Percentiles rank a stretch among this genome's conserved stretches.
Conservation (phyloP, 1,139 yeast genomes). For the Saccharomyces pastorianus region DNA sequence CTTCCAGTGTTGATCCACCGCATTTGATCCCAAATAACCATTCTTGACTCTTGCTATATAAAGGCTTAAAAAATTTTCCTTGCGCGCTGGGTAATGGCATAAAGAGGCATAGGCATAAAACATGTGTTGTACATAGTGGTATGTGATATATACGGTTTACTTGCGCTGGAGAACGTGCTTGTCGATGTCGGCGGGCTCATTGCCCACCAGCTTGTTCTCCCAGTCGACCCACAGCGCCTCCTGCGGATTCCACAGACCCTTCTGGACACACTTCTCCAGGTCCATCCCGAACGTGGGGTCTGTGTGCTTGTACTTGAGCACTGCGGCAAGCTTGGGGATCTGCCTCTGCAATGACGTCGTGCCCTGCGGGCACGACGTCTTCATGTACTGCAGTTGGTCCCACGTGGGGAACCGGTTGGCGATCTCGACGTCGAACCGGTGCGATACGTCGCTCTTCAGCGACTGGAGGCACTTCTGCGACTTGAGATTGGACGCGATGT, state of each 20-base stretch:
- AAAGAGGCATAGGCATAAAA: background rate
- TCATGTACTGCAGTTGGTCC: conserved; percentile 26
- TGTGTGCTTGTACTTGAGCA: conserved; percentile 15
- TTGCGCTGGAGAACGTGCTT: background rate
- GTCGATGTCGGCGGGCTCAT: conserved; percentile 10
- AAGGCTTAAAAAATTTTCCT: background rate
- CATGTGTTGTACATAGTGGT: background rate
- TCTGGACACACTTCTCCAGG: conserved; percentile 14
- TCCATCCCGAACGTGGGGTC: conserved; percentile 19
- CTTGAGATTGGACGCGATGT: conserved; percentile 13
- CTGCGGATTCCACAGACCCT: conserved; percentile 19
- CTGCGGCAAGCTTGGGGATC: conserved; percentile 13
- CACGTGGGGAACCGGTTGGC: conserved; percentile 23
- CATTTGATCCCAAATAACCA: background rate
- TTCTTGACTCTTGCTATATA: too few species aligned
- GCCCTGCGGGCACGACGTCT: conserved; percentile 9
- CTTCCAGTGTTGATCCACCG: background rate
- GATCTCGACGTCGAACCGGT: conserved; percentile 18
- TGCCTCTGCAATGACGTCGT: conserved; percentile 12
- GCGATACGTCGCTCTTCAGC: conserved; percentile 13
- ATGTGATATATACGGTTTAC: background rate
- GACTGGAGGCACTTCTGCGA: conserved; percentile 13
- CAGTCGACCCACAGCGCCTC: conserved; percentile 27
- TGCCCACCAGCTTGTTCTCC: conserved; percentile 24
- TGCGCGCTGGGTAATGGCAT: background rate